These are phyloP conservation scores for Tylopilus cervinicoccineus DNA, from an alignment of 768 basidiomycete species.

Conservation along the genomic window DNA sequence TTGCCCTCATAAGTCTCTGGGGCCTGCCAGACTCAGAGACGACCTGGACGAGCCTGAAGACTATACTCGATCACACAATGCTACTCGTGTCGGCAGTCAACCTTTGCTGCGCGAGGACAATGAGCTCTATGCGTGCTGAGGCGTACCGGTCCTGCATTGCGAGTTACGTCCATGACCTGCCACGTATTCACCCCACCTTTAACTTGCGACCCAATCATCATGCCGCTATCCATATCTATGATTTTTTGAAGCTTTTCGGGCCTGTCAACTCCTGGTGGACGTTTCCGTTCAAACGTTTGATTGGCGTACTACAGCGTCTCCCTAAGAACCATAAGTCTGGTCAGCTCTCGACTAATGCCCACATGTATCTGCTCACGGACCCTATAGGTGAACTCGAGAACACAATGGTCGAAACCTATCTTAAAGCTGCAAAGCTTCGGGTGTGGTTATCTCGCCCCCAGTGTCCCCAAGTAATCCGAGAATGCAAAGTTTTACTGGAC, in stretches of 20 bases:
- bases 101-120: slow-evolving; percentile 18
- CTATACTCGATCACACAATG: slow-evolving; percentile 25
- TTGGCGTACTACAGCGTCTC: slow-evolving; percentile 19
- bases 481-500: not conserved
- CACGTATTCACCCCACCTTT: slow-evolving; percentile 15
- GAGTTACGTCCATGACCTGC: slow-evolving; percentile 20
- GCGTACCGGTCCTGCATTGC: slow-evolving; percentile 19
- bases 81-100: slow-evolving; percentile 25
- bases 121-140: not conserved
- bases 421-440: not conserved
- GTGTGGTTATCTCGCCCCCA: not conserved
- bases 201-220: slow-evolving; percentile 28
- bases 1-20: not conserved
- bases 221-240: slow-evolving; percentile 26
- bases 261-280: slow-evolving; percentile 35
- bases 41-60: no score
- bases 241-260: slow-evolving; percentile 35
- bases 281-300: slow-evolving; percentile 24
- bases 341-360: no score
- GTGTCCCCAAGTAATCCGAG: not conserved
- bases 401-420: not conserved
- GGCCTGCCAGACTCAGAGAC: not conserved
- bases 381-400: not conserved
- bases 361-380: not conserved
- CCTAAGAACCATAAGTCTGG: slow-evolving; percentile 21